Evolutionary conservation across 2,329 filamentous ascomycete species (phyloP), one percentile per base, ranked within the genome.

Genomic region (Arthrobotrys conoides): DNA sequence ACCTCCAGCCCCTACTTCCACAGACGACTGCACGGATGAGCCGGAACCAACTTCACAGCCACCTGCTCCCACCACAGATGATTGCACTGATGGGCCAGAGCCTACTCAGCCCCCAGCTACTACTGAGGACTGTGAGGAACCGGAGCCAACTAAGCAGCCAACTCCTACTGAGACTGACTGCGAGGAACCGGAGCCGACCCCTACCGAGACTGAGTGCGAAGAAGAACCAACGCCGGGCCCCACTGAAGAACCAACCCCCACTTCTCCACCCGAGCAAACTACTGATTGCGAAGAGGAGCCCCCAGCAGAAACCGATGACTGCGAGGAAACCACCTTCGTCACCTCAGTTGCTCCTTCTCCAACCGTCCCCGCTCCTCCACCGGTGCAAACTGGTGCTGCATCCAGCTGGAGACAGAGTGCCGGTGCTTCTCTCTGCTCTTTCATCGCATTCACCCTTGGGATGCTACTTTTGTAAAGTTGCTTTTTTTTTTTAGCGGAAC

Each of bases 151-250:
- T 5, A 3, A 65, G 22, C 57, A 44, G 14, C 61, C 70, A 27
- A 59, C 70, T 38, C 70, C 70, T 48, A 24, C 61, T 8, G 70
- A 73, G 61, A 73, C 70, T 18, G 70, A 73, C 53, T 73, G 70
- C 24, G 59, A 65, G 12, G 59, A 66, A 16, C 69, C 69, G 3
- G 44, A 44, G 22, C 67, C 59, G 14, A 64, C 59, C 2, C 63
- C 71, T 20, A 51, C 71, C 6, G 51, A 67, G 24, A 61, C 48
- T 8, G 70, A 67, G 6, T 73, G 70, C n/a, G 61, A 66, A 22
- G 71, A 76, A 41, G 71, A 76, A 36, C 70, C 71, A 16, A 41
- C 63, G 20, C 44, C 64, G 27, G 55, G 49, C 9, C 49, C 70
- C 10, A 64, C 65, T 8, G 36, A 53, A 70, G 33, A 51, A 18